Base-by-base conservation (phyloP, 2,329 filamentous ascomycete genomes). In the Talaromyces piceae region DNA sequence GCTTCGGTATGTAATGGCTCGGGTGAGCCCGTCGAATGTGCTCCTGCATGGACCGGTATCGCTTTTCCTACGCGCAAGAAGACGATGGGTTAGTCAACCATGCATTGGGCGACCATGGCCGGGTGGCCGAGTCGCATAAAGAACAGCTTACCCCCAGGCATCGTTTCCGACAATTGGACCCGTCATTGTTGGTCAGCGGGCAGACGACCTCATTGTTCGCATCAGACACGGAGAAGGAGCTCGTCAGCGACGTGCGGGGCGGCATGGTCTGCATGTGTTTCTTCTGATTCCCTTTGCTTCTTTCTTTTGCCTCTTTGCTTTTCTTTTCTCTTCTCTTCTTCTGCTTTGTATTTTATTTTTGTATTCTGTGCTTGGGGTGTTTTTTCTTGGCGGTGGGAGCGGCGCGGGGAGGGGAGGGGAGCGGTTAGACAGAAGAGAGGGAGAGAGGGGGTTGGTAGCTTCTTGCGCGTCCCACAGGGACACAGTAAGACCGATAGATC, bases 1-100 rank as follows among this genome's bases (percentile, higher is more conserved):
- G 86, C 80, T 97, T 96, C 46, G 93, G 85, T 62, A 98, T 95
- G 74, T 97, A 97, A 70, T 96, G 87, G 69, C 95, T 90, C 55
- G 91, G 91, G 69, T 98, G 93, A 60, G 93, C 91, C 70, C 93
- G 86, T 63, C 93, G 88, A 65, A 98, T 97, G 67, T 98, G 93
- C 80, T 98, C 93, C 74, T 97, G 93, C 89, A 98, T 97, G 57
- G 91, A 97, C 70, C 93, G 90, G 75, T 91, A 98, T 61, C 88
- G 82, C 73, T 95, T 95, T 76, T 94, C 89, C 89, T 94, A 72
- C 33, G 16, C 20, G 1, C 13, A 4, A n/a, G 12, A 50, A 49
- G 47, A 37, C 50, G 54, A 45, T 47, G 54, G 50, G 39, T 41
- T 56, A 56, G 52, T 51, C 54, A 57, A 16, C 26, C 52, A 54